Base-by-base conservation (phyloP, 2,329 filamentous ascomycete species). In the Tolypocladium tropicale region DNA sequence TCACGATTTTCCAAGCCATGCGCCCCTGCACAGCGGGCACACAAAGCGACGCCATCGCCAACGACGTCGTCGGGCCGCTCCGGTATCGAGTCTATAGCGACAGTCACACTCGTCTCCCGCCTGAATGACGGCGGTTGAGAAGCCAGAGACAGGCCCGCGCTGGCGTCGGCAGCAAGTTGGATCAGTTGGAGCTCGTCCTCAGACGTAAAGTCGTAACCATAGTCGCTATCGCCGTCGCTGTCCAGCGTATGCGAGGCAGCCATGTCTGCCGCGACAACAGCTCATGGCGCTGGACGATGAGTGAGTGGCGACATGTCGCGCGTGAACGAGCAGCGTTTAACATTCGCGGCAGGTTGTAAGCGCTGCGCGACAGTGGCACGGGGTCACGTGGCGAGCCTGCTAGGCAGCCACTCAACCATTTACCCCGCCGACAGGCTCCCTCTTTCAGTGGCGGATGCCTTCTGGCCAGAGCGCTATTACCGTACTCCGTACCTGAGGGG, bases 161-260 rank as follows among this genome's bases (percentile, higher is more conserved):
- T 57, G 36, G 56, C 39, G 43, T 65, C 57, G 16, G 67, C 62
- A 50, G 65, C 64, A 41, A 75, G 63, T 53, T 70, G 57, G 54
- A 68, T 62, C 18, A 78, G 62, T 49, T 74, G 58, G 43, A 73
- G 61, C 57, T 80, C 77, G 33, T 80, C 77, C 32, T 79, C 76
- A 1, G 66, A 59, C 3, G 75, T 74, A 48, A 78, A 67, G 60
- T 78, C 73, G 62, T 76, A 78, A 56, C 70, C 74, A 64, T 75
- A 79, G 48, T 78, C 74, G 61, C 67, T 70, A 46, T 78, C 74
- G 61, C 67, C 70, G 59, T 75, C 72, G 58, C 65, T 69, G 58
- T 72, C 70, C 56, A 55, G 56, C 39, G 57, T 59, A 18, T 34
- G 43, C 5, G 52, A 34, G 25, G 49, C 52, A 23, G 53, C 46